A percentile compares a stretch with the other conserved stretches of the same genome.
phyloP scores from a whole-genome alignment of 768 basidiomycete species.

The Coprinopsis marcescibilis region DNA sequence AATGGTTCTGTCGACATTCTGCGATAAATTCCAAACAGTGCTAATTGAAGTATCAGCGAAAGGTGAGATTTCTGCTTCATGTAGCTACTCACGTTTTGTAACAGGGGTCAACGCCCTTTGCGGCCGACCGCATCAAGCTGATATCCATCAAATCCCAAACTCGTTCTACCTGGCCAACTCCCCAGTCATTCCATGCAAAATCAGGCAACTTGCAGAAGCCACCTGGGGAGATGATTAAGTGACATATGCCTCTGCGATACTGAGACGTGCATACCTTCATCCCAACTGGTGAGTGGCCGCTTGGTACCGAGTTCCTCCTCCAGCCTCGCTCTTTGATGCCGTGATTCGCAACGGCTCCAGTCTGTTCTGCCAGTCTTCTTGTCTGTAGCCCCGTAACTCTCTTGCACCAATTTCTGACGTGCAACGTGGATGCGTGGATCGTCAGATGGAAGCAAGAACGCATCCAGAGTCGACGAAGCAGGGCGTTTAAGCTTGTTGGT shows the following conservation, averaged over 20 bases:
- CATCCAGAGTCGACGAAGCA: constrained; percentile 85
- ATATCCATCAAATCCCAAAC: constrained; percentile 97
- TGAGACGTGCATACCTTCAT: constrained; percentile 55
- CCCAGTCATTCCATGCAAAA: constrained; percentile 94
- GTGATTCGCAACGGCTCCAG: constrained; percentile 89
- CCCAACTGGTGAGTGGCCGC: constrained; percentile 89
- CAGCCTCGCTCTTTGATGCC: constrained; percentile 81
- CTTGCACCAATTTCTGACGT: constrained; percentile 74
- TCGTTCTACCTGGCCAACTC: constrained; percentile 84
- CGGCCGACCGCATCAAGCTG: constrained; percentile 73
- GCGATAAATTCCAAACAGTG: constrained; percentile 92
- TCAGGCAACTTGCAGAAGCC: constrained; percentile 83
- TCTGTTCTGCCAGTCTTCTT: constrained; percentile 72
- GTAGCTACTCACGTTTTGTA: constrained; percentile 74
- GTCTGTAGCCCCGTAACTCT: constrained; percentile 58
- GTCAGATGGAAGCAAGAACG: constrained; percentile 86
- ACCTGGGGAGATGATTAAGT: constrained; percentile 33
- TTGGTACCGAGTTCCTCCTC: constrained; percentile 80
- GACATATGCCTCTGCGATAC: neutral
- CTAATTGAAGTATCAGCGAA: constrained; percentile 31
- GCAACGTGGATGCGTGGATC: constrained; percentile 90
- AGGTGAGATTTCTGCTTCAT: constrained; percentile 3
- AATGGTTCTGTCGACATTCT: constrained; percentile 91
- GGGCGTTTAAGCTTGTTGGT: constrained; percentile 65
- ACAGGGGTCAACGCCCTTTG: constrained; percentile 74